A percentile compares a stretch with the other conserved stretches of the same genome.
These are phyloP conservation scores for Gossypium arboreum DNA, from an alignment of 345 rosid genomes.

Conservation along the genomic window DNA sequence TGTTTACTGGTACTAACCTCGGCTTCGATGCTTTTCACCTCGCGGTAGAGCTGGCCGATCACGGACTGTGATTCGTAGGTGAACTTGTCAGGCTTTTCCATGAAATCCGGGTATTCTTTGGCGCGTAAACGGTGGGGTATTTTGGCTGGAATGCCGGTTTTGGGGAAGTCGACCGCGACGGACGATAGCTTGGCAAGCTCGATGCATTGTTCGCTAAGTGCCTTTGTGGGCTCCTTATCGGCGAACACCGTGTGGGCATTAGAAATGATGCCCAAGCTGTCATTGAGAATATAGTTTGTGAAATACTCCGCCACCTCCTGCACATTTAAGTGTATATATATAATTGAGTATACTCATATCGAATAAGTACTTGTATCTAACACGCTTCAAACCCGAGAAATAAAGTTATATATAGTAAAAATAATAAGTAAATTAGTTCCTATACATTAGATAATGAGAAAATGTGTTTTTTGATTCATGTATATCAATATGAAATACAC, in stretches of 20 bases:
- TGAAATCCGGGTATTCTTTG: conserved; percentile 55
- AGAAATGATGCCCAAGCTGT: conserved; percentile 44
- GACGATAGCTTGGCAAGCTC: conserved; percentile 44
- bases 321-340: not conserved
- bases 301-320: conserved; percentile 54
- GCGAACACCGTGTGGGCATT: conserved; percentile 45
- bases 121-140: conserved; percentile 33
- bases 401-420: no score
- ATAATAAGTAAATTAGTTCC: no score
- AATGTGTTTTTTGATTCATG: no score
- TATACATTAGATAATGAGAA: no score
- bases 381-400: no score
- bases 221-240: conserved; percentile 35
- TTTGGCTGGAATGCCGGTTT: conserved; percentile 55
- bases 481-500: no score
- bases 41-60: conserved; percentile 53
- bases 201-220: conserved; percentile 34
- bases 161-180: conserved; percentile 53
- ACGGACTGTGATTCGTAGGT: conserved; percentile 41
- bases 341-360: no score
- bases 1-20: conserved; percentile 10
- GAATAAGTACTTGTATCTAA: no score
- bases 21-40: conserved; percentile 36
- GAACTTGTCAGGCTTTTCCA: conserved; percentile 44
- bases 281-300: conserved; percentile 45